Percentiles rank a stretch among this genome's conserved stretches.
phyloP scores from a whole-genome alignment of 495 filamentous ascomycete species.

The Penicillium lagena region DNA sequence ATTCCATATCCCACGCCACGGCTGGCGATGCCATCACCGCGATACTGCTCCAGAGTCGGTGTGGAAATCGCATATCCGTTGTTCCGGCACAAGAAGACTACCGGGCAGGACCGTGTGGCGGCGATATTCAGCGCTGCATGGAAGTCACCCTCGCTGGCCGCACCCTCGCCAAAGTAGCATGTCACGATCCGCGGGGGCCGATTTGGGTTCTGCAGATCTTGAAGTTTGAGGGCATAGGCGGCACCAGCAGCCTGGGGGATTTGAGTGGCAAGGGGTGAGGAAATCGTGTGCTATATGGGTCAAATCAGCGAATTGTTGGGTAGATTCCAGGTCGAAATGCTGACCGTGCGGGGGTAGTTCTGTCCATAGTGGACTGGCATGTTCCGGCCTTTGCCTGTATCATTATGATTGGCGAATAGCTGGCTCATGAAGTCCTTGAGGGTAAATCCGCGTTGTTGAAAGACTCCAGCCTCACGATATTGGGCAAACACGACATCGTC shows the following conservation, averaged over 20 bases:
- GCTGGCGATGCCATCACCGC: slow-evolving; percentile 93
- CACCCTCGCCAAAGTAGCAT: slow-evolving; percentile 97
- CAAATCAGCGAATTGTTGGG: not conserved
- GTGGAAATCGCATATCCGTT: slow-evolving; percentile 97
- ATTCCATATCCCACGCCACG: slow-evolving; percentile 96
- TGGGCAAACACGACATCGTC: slow-evolving; percentile 91
- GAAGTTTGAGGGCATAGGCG: slow-evolving; percentile 89
- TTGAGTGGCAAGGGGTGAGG: slow-evolving; percentile 88
- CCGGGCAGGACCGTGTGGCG: slow-evolving; percentile 83
- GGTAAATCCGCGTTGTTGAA: slow-evolving; percentile 82
- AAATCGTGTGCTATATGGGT: slow-evolving; percentile 72
- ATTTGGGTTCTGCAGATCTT: slow-evolving; percentile 65
- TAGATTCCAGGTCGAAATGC: slow-evolving; percentile 8
- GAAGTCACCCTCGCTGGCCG: slow-evolving; percentile 95
- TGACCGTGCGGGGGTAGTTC: slow-evolving; percentile 70
- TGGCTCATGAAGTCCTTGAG: slow-evolving; percentile 91
- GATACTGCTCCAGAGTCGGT: slow-evolving; percentile 91
- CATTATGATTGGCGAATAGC: slow-evolving; percentile 82
- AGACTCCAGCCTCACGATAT: slow-evolving; percentile 89
- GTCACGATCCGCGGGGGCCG: slow-evolving; percentile 63
- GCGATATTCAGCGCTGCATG: slow-evolving; percentile 96
- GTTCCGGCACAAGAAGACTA: slow-evolving; percentile 94
- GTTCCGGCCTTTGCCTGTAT: slow-evolving; percentile 77
- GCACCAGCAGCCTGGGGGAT: slow-evolving; percentile 92
- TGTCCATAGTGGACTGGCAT: slow-evolving; percentile 98